Evolutionary conservation across 331 rosid genomes (phyloP).

Genomic region (Rosa hybrid): DNA sequence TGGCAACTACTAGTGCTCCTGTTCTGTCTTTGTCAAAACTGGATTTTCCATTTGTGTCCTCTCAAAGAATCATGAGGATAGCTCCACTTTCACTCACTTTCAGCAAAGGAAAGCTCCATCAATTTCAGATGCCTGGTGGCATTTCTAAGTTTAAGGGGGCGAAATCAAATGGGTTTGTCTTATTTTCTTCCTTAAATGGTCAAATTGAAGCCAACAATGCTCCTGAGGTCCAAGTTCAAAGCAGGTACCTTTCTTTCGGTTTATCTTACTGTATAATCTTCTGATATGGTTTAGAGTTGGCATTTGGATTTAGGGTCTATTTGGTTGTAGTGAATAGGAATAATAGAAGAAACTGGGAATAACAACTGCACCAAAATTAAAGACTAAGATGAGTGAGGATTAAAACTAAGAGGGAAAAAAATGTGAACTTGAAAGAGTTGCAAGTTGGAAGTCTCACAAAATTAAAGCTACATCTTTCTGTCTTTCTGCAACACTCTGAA

Average conservation of each 20-base stretch:
- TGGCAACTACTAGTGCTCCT: constrained; percentile 32
- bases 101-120: constrained; percentile 21
- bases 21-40: constrained; percentile 29
- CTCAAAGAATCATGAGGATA: background rate
- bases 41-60: constrained; percentile 8
- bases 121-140: constrained; percentile 14
- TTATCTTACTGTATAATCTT: background rate
- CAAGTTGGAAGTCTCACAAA: background rate
- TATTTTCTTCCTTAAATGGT: constrained; percentile 35
- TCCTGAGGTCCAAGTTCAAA: constrained; percentile 51
- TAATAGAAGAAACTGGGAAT: background rate
- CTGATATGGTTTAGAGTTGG: background rate
- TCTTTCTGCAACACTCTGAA: background rate
- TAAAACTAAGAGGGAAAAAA: background rate
- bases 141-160: constrained; percentile 3
- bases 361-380: background rate
- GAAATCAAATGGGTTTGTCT: constrained; percentile 27
- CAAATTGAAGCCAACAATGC: constrained; percentile 29
- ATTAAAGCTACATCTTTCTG: background rate
- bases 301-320: background rate
- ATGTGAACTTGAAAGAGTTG: background rate
- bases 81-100: constrained; percentile 16
- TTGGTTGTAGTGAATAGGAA: background rate
- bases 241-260: constrained; percentile 39
- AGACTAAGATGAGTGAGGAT: background rate